Percentiles rank a stretch among this genome's conserved stretches.
These are phyloP conservation scores for Albugo laibachii DNA, from an alignment of 352 stramenopile genomes.

Conservation along the genomic window DNA sequence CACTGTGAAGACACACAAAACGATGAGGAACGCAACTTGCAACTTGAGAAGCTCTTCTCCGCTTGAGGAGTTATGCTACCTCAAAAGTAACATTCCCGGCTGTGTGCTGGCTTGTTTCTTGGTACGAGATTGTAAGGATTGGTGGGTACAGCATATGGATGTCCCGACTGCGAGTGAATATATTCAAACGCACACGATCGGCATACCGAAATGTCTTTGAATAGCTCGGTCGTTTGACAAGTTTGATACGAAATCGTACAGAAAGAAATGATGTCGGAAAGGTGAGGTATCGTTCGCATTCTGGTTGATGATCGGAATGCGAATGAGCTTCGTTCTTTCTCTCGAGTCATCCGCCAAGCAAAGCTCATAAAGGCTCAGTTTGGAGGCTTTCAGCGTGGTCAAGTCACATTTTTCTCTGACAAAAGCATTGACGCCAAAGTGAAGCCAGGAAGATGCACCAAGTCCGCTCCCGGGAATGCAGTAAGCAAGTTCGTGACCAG, in stretches of 20 bases:
- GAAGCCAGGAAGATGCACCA: neutral
- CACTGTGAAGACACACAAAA: slow-evolving; percentile 11
- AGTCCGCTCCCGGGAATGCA: slow-evolving; percentile 15
- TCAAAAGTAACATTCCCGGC: slow-evolving; percentile 27
- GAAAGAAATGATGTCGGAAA: slow-evolving; percentile 82
- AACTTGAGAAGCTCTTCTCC: slow-evolving; percentile 58
- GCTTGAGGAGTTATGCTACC: slow-evolving; percentile 76
- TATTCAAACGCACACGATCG: slow-evolving; percentile 34
- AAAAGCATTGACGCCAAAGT: slow-evolving; percentile 4
- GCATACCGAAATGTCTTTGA: slow-evolving; percentile 52
- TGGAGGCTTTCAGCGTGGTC: slow-evolving; percentile 26
- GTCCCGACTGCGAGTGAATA: slow-evolving; percentile 26
- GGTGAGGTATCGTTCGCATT: slow-evolving; percentile 69
- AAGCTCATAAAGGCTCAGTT: slow-evolving; percentile 75
- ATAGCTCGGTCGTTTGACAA: slow-evolving; percentile 18
- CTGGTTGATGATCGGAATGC: slow-evolving; percentile 62
- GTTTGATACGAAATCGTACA: slow-evolving; percentile 74
- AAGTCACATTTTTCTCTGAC: slow-evolving; percentile 67
- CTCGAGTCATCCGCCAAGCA: slow-evolving; percentile 57
- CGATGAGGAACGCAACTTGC: slow-evolving; percentile 48
- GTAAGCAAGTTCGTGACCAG: slow-evolving; percentile 70
- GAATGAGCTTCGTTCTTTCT: neutral
- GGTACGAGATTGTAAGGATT: slow-evolving; percentile 60
- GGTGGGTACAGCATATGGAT: slow-evolving; percentile 39
- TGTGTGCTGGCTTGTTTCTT: slow-evolving; percentile 13